Evolutionary conservation across 129 eudicot species (phyloP), one percentile per base, ranked within the genome.

Genomic region (Dittrichia graveolens): DNA sequence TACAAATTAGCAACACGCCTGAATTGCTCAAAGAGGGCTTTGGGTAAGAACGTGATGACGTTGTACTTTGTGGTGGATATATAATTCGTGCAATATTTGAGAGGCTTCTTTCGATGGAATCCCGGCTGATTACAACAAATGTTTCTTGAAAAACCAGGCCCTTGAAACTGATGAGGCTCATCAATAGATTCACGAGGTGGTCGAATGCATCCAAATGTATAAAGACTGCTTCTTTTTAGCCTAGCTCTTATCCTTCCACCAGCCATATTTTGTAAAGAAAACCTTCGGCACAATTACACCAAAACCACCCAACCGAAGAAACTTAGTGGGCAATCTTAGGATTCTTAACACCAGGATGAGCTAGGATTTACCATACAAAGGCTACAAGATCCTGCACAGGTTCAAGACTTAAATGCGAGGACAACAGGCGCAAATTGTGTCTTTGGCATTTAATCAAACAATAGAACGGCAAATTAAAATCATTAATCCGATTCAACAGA

Each of bases 31-130:
- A 95, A 95, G 4, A 84, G 84, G 48, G 97, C 99, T 77, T 90
- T 95, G 8, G 99, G 99, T 61, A 95, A 79, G 69, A 90, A 95
- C 0, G 97, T 88, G 11, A 88, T 53, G 14, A 88, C 45, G 24
- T 90, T 95, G 75, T 95, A 95, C 78, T 95, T 95, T n/a, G 99
- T 95, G 76, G 99, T 95, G 2, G 99, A 90, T 47, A 88, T 95
- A 73, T 95, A 87, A 74, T 95, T 95, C 4, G 86, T 59, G 75
- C 85, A 75, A 62, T 95, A 95, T 57, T 85, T 90, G 42, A 81
- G 80, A 18, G 97, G 97, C 75, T 88, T 90, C 75, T 80, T 89
- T 43, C 74, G 85, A 57, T 95, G 97, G 64, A 88, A 43, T 6
- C 78, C 84, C 45, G 99, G 91, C 65, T 95, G 87, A 61, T 90